Evolutionary conservation across 129 eudicot species (phyloP).

Genomic region (Dittrichia graveolens): DNA sequence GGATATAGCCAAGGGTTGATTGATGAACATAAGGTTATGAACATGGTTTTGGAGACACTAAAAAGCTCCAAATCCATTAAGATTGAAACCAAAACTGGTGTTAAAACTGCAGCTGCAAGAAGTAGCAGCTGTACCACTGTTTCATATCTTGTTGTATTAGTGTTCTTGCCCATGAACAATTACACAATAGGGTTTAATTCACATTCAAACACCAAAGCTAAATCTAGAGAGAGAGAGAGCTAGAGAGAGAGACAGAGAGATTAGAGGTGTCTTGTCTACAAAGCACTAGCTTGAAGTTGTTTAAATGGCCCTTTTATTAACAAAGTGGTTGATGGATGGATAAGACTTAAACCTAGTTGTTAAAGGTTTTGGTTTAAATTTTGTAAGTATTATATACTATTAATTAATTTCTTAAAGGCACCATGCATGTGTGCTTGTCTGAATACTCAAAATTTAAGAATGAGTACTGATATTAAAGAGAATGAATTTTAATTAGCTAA

Average conservation of each 20-base stretch:
- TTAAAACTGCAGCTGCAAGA: slow-evolving; percentile 31
- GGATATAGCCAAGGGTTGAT: slow-evolving; percentile 54
- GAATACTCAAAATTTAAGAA: too few species aligned
- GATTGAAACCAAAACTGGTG: slow-evolving; percentile 30
- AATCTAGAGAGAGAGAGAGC: slow-evolving; percentile 9
- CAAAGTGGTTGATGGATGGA: slow-evolving; percentile 17
- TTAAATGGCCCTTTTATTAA: slow-evolving; percentile 20
- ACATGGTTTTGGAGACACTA: slow-evolving; percentile 36
- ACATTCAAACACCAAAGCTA: slow-evolving; percentile 24
- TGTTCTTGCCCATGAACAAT: slow-evolving; percentile 32
- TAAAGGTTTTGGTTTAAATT: not conserved
- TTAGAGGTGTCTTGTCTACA: slow-evolving; percentile 32
- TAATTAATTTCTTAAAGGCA: not conserved
- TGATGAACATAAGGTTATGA: slow-evolving; percentile 30
- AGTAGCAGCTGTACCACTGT: slow-evolving; percentile 22
- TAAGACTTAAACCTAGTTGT: slow-evolving; percentile 13
- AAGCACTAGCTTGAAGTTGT: slow-evolving; percentile 18
- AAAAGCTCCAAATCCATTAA: slow-evolving; percentile 39
- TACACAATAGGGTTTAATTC: slow-evolving; percentile 13
- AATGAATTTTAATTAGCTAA: too few species aligned
- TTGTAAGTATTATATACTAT: not conserved
- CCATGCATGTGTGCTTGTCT: not conserved
- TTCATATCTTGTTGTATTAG: slow-evolving; percentile 15
- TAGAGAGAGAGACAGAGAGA: not conserved
- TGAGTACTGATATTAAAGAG: too few species aligned